Conservation (phyloP, 2,329 filamentous ascomycete species). For the Xylariales sp. region DNA sequence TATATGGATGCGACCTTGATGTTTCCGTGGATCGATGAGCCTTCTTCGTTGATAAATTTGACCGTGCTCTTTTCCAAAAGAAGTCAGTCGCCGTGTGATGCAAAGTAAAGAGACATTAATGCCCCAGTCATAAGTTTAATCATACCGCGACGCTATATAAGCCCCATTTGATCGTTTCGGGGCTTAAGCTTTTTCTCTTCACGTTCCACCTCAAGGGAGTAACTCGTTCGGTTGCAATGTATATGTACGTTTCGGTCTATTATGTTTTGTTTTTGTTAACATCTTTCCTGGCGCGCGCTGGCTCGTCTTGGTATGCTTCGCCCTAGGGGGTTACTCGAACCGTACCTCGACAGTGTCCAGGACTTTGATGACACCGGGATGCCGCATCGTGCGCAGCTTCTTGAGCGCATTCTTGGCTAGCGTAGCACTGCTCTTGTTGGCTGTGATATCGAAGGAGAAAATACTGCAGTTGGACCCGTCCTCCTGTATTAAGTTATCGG, state of each 20-base stretch:
- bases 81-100: background rate
- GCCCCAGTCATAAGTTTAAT: no score
- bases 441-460: constrained; percentile 86
- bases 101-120: no score
- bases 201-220: constrained; percentile 87
- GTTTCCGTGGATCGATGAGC: constrained; percentile 83
- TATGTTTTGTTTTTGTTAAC: background rate
- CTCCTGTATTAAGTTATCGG: constrained; percentile 53
- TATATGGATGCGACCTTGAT: constrained; percentile 84
- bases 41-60: constrained; percentile 95
- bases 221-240: constrained; percentile 90
- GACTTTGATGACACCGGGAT: constrained; percentile 92
- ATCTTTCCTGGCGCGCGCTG: constrained; percentile 9
- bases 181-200: constrained; percentile 78
- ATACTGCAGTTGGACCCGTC: constrained; percentile 93
- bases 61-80: constrained; percentile 72
- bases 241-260: constrained; percentile 89
- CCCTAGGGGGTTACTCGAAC: background rate
- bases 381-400: constrained; percentile 87
- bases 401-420: constrained; percentile 91
- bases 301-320: constrained; percentile 1
- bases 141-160: constrained; percentile 77
- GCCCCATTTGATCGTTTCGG: constrained; percentile 97
- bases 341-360: constrained; percentile 87
- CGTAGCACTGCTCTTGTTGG: constrained; percentile 76